A percentile compares a stretch with the other conserved stretches of the same genome.
Evolutionary conservation across 305 asterid genomes (phyloP).

Genomic region (Rubia balearica): DNA sequence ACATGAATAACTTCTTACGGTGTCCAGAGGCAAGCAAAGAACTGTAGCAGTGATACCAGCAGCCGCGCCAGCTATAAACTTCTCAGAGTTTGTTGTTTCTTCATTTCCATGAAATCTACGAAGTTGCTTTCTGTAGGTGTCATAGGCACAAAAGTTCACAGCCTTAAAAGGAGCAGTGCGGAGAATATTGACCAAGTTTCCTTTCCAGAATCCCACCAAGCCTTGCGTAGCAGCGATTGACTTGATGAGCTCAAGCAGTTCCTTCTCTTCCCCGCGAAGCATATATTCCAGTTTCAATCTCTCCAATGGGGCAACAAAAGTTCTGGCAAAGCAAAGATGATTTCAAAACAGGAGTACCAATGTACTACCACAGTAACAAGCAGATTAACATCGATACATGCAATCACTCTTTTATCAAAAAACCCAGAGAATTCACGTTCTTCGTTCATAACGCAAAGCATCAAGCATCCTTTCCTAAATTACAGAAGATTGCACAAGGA

Average conservation of each 20-base stretch:
- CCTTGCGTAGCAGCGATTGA: constrained; percentile 86
- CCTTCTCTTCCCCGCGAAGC: constrained; percentile 76
- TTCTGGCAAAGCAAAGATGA: constrained; percentile 45
- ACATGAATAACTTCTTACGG: constrained; percentile 45
- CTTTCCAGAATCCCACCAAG: constrained; percentile 92
- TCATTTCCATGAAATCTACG: constrained; percentile 58
- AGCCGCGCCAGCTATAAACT: constrained; percentile 93
- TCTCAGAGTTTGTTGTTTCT: constrained; percentile 70
- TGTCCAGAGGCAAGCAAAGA: constrained; percentile 92
- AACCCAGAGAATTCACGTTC: background rate
- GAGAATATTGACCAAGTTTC: constrained; percentile 83
- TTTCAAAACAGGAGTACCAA: constrained; percentile 16
- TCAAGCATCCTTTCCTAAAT: background rate
- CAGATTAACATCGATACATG: constrained; percentile 11
- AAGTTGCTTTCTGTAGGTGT: constrained; percentile 85
- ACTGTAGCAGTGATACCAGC: constrained; percentile 95
- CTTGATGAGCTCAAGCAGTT: constrained; percentile 52
- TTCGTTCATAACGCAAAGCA: background rate
- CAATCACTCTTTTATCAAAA: background rate
- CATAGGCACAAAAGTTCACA: constrained; percentile 79
- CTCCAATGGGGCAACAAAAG: constrained; percentile 93
- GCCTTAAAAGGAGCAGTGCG: constrained; percentile 99
- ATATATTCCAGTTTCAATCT: constrained; percentile 91
- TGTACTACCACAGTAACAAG: constrained; percentile 11
- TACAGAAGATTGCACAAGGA: background rate